phyloP scores from a whole-genome alignment of 768 basidiomycete species.

The Amanita pseudoporphyria region DNA sequence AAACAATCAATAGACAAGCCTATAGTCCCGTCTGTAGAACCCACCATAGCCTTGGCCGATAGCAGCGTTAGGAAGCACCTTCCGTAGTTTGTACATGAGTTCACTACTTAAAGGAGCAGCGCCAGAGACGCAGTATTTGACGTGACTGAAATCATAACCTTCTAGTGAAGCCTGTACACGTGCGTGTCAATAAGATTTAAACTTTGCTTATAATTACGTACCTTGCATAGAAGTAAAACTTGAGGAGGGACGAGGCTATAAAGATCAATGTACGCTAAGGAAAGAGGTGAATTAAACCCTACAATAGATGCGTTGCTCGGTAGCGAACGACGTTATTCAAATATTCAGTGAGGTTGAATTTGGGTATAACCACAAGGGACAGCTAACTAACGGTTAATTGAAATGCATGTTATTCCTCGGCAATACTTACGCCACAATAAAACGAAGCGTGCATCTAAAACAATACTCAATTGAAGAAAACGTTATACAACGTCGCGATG shows the following conservation, averaged over 20 bases:
- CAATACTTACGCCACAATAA: too few relatives aligned
- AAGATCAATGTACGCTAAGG: neutral
- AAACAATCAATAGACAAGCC: too few relatives aligned
- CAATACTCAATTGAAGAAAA: constrained; percentile 4
- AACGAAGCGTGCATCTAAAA: constrained; percentile 36
- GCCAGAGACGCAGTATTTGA: constrained; percentile 46
- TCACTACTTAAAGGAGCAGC: constrained; percentile 60
- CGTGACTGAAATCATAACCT: constrained; percentile 38
- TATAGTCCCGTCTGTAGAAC: constrained; percentile 22
- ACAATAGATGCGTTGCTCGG: constrained; percentile 49
- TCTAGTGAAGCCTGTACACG: neutral
- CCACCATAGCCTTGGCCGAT: constrained; percentile 59
- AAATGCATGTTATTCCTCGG: neutral
- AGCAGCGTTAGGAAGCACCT: too few relatives aligned
- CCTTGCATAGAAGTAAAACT: constrained; percentile 32
- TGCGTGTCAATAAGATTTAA: neutral
- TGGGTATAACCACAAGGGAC: too few relatives aligned
- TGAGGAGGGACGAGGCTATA: constrained; percentile 56
- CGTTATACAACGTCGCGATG: constrained; percentile 2
- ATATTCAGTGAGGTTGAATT: too few relatives aligned
- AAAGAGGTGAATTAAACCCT: constrained; percentile 11
- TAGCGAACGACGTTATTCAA: constrained; percentile 43
- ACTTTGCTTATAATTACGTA: too few relatives aligned
- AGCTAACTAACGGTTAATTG: constrained; percentile 51
- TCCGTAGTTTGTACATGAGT: too few relatives aligned